Evolutionary conservation across 2,329 filamentous ascomycete genomes (phyloP).

Genomic region (Colletotrichum australisinense): DNA sequence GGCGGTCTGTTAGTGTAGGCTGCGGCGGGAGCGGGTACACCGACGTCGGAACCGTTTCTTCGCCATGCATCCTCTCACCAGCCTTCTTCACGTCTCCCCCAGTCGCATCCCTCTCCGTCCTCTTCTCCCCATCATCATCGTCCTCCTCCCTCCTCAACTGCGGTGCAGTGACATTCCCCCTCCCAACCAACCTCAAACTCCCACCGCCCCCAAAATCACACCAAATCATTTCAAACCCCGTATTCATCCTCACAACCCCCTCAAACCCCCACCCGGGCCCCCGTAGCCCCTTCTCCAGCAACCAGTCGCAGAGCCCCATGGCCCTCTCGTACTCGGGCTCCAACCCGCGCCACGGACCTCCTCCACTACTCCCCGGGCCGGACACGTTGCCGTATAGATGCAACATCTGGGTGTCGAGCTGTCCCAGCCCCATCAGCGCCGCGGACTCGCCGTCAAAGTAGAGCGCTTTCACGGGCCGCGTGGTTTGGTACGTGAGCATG

Average conservation of each 20-base stretch:
- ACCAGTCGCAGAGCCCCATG: slow-evolving; percentile 58
- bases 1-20: slow-evolving; percentile 49
- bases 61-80: neutral
- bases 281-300: slow-evolving; percentile 51
- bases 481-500: slow-evolving; percentile 61
- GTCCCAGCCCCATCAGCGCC: slow-evolving; percentile 57
- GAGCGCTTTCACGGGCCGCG: slow-evolving; percentile 52
- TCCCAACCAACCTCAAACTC: slow-evolving; percentile 54
- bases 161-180: slow-evolving; percentile 59
- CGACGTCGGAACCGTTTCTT: slow-evolving; percentile 37
- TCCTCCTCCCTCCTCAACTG: slow-evolving; percentile 40
- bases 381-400: slow-evolving; percentile 59
- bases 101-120: neutral
- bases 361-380: slow-evolving; percentile 41
- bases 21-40: slow-evolving; percentile 50
- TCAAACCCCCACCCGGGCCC: slow-evolving; percentile 59
- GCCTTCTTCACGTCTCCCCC: neutral
- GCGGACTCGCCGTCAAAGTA: slow-evolving; percentile 65
- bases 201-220: slow-evolving; percentile 59
- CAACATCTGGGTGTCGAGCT: slow-evolving; percentile 61
- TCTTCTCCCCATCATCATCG: neutral
- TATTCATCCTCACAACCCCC: slow-evolving; percentile 62
- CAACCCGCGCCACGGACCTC: slow-evolving; percentile 46
- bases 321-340: slow-evolving; percentile 60
- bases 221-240: slow-evolving; percentile 64